Conservation (phyloP, 192 early-diverging fungal species). For the Phlyctochytrium planicorne region DNA sequence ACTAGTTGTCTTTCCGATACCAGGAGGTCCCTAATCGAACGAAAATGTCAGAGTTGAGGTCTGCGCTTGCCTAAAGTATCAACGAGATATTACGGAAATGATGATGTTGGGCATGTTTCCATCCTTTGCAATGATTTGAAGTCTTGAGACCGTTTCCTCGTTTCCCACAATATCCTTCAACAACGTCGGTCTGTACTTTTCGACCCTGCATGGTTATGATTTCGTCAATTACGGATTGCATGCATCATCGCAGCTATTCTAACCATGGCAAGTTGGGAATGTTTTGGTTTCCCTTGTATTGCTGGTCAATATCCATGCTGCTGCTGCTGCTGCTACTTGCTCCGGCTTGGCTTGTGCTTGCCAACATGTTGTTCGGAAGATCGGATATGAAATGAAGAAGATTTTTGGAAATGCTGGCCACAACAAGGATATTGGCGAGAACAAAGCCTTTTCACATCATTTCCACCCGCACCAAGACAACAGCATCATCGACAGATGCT, state of each 20-base stretch:
- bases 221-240: no score
- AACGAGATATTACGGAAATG: constrained; percentile 60
- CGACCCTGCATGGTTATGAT: constrained; percentile 58
- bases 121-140: constrained; percentile 80
- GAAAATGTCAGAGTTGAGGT: not conserved
- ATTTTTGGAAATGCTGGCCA: no score
- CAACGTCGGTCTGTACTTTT: constrained; percentile 87
- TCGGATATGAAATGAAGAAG: no score
- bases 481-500: no score
- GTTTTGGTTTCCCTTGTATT: constrained; percentile 28
- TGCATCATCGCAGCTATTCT: no score
- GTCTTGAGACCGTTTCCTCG: constrained; percentile 81
- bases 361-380: no score
- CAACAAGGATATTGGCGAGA: no score
- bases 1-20: constrained; percentile 97
- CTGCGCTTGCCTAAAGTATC: not conserved
- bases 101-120: constrained; percentile 98
- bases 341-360: no score
- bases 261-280: no score
- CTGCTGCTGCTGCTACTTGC: not conserved
- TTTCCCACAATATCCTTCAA: constrained; percentile 95
- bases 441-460: no score
- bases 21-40: constrained; percentile 68
- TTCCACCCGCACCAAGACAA: no score
- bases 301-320: not conserved